phyloP scores from a whole-genome alignment of 176 grass and related monocot genomes.

The Puya raimondii region DNA sequence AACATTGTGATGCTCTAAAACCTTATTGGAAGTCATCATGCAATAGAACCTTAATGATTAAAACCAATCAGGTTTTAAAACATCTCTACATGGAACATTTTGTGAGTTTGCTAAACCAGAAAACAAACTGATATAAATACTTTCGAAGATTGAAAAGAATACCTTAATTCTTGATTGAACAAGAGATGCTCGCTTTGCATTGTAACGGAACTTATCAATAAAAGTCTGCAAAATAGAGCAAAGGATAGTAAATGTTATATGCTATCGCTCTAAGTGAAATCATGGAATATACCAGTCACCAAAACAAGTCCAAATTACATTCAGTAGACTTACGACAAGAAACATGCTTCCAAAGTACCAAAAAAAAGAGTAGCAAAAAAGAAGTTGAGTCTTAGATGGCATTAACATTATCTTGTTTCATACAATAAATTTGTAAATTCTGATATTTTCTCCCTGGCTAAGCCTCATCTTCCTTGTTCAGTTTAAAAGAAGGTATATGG shows the following conservation, averaged over 20 bases:
- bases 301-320: neutral
- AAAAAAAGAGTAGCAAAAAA: neutral
- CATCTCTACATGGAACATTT: too few species aligned
- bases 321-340: neutral
- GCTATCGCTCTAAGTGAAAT: neutral
- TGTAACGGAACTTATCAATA: conserved; percentile 94
- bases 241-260: conserved; percentile 14
- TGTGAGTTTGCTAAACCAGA: neutral
- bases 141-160: conserved; percentile 6
- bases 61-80: too few species aligned
- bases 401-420: neutral
- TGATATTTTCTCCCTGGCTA: neutral
- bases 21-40: too few species aligned
- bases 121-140: neutral
- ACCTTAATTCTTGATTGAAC: conserved; percentile 99
- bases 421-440: neutral
- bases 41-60: too few species aligned
- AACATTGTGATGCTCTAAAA: too few species aligned
- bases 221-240: conserved; percentile 45
- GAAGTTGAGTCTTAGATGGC: neutral
- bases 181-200: conserved; percentile 91
- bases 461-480: neutral
- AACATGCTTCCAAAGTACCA: neutral
- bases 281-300: neutral
- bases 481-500: neutral